Percentiles rank a stretch among this genome's conserved stretches.
Conservation (phyloP, 306 rosid species). For the Canavalia gladiata region DNA sequence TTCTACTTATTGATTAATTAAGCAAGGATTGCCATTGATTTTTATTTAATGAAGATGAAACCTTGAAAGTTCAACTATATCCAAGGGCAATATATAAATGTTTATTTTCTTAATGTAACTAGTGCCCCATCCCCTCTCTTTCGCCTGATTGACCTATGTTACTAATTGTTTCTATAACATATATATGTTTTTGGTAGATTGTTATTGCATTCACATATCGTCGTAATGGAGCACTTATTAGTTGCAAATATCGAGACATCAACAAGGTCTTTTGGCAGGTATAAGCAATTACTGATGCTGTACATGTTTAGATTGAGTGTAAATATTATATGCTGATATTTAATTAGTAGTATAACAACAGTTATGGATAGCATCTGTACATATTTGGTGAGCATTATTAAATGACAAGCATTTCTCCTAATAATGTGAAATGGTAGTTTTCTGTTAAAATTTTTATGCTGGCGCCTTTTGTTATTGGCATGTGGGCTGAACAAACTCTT, state of each 20-base stretch:
- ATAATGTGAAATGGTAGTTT: background rate
- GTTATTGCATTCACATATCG: constrained; percentile 84
- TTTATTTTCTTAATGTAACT: constrained; percentile 33
- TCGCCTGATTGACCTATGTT: constrained; percentile 24
- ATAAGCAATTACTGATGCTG: constrained; percentile 38
- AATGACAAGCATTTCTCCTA: constrained; percentile 7
- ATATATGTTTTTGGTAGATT: constrained; percentile 57
- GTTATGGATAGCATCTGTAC: constrained; percentile 1
- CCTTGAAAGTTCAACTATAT: constrained; percentile 25
- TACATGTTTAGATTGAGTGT: constrained; percentile 25
- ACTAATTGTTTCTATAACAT: constrained; percentile 51
- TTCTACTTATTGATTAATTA: background rate
- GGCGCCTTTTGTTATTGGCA: constrained; percentile 15
- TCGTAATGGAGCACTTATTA: constrained; percentile 65
- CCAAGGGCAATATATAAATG: background rate
- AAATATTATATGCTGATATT: constrained; percentile 26
- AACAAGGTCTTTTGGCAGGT: constrained; percentile 97
- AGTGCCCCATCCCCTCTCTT: constrained; percentile 24
- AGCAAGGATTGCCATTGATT: constrained; percentile 13
- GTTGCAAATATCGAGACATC: constrained; percentile 95
- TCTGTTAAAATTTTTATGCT: background rate
- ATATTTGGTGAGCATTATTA: constrained; percentile 4
- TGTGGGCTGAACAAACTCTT: background rate
- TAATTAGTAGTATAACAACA: background rate
- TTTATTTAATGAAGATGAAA: constrained; percentile 19